Conservation (phyloP, 108 stramenopile genomes). For the Conticribra weissflogii region DNA sequence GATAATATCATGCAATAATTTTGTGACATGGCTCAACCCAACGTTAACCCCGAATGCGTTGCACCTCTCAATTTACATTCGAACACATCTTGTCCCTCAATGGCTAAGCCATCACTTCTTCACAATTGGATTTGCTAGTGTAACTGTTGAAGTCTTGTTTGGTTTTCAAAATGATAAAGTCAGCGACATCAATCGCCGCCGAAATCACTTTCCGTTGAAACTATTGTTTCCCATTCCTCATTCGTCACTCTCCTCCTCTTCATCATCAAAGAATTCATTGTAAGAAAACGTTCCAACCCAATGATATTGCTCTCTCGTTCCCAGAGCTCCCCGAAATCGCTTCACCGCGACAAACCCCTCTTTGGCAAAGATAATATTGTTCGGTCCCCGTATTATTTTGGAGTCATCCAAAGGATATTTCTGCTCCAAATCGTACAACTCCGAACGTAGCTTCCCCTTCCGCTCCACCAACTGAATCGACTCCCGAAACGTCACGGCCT, state of each 20-base stretch:
- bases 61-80: too few species aligned
- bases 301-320: conserved; percentile 46
- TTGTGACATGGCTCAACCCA: too few species aligned
- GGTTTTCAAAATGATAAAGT: too few species aligned
- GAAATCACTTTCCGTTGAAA: too few species aligned
- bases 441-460: conserved; percentile 6
- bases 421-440: conserved; percentile 36
- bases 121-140: too few species aligned
- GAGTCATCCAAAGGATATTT: conserved; percentile 21
- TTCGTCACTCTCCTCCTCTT: conserved; percentile 1
- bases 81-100: too few species aligned
- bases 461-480: conserved; percentile 27
- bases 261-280: conserved; percentile 50
- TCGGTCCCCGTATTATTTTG: conserved; percentile 30
- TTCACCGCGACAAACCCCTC: conserved; percentile 46
- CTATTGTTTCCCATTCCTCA: not conserved
- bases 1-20: too few species aligned
- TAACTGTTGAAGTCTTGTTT: too few species aligned
- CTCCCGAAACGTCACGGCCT: conserved; percentile 23
- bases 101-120: too few species aligned
- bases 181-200: too few species aligned
- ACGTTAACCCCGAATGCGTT: too few species aligned
- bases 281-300: conserved; percentile 44
- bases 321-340: conserved; percentile 42
- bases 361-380: conserved; percentile 43